phyloP scores from a whole-genome alignment of 768 basidiomycete genomes.

The Asterophora parasitica region DNA sequence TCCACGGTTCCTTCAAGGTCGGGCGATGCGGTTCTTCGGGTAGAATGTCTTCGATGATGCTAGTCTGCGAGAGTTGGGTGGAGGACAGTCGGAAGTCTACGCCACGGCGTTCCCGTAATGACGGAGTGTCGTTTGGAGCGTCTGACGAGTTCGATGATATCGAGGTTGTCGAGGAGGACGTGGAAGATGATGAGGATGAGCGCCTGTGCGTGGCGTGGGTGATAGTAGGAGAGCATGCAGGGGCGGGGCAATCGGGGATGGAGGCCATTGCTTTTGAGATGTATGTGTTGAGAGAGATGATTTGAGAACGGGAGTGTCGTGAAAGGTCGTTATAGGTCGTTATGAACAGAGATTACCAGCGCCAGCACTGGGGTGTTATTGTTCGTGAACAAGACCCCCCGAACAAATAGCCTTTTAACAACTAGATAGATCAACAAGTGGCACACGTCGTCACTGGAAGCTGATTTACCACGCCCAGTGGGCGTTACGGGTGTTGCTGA shows the following conservation, averaged over 20 bases:
- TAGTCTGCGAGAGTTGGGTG: neutral
- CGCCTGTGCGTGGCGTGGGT: constrained; percentile 8
- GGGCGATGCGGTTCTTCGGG: neutral
- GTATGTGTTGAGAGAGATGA: neutral
- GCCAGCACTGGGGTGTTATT: constrained; percentile 4
- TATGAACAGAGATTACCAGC: constrained; percentile 1
- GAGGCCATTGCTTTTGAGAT: constrained; percentile 5
- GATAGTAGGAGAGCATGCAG: neutral
- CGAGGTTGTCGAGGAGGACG: constrained; percentile 6
- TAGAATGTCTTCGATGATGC: neutral
- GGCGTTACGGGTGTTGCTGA: too few species aligned
- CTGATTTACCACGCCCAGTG: too few species aligned
- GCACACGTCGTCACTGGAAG: too few species aligned
- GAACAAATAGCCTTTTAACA: neutral
- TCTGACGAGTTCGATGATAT: constrained; percentile 3
- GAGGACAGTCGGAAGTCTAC: constrained; percentile 12
- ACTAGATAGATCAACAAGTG: too few species aligned
- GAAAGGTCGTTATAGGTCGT: constrained; percentile 8
- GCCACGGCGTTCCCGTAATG: constrained; percentile 16
- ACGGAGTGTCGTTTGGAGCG: neutral
- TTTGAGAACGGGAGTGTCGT: neutral
- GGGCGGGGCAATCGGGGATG: constrained; percentile 2
- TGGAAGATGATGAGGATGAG: constrained; percentile 7
- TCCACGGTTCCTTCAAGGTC: constrained; percentile 5
- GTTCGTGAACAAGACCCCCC: neutral